These are phyloP conservation scores for Leccinum subgranulosum DNA, from an alignment of 768 basidiomycete species.

Conservation along the genomic window DNA sequence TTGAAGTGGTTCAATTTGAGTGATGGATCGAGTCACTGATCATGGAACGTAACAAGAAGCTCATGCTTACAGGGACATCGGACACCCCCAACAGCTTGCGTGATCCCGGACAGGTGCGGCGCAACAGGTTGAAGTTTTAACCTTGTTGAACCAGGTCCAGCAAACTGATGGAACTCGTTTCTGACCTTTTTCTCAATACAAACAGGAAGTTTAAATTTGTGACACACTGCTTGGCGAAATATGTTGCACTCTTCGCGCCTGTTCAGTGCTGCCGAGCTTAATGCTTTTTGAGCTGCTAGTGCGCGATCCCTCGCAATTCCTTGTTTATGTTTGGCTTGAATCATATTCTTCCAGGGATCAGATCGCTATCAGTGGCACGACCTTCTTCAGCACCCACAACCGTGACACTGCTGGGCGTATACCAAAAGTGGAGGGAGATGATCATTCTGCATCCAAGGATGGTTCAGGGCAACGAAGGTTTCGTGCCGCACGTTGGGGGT, in stretches of 20 bases:
- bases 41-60: too few species aligned
- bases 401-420: background rate
- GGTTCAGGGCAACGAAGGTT: background rate
- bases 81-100: background rate
- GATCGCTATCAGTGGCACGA: background rate
- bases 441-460: conserved; percentile 11
- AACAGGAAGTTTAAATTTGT: too few species aligned
- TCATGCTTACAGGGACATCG: background rate
- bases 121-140: too few species aligned
- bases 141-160: too few species aligned
- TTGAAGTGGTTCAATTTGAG: too few species aligned
- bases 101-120: too few species aligned
- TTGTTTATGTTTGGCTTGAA: background rate
- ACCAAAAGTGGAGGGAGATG: conserved; percentile 10
- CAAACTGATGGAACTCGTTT: too few species aligned
- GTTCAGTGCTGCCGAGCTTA: background rate
- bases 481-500: conserved; percentile 13
- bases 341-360: background rate
- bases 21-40: background rate
- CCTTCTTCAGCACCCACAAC: background rate
- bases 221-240: background rate
- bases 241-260: too few species aligned
- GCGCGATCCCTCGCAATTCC: background rate
- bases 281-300: background rate
- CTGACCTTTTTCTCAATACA: too few species aligned